These are phyloP conservation scores for Oryza coarctata DNA, from an alignment of 176 grass and related monocot species.

Conservation along the genomic window DNA sequence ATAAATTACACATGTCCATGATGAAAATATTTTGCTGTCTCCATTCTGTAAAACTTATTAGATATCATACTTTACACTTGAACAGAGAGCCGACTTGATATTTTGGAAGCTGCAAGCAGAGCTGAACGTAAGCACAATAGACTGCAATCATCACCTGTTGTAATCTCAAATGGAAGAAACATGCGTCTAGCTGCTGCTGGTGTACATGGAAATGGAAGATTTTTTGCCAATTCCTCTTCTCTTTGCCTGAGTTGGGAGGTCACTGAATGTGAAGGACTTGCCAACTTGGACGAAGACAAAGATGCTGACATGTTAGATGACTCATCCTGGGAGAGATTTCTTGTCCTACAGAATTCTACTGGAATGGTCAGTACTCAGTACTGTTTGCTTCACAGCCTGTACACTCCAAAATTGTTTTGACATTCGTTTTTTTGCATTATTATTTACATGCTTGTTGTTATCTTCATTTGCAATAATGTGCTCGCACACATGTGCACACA, in stretches of 20 bases:
- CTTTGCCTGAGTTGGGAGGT: slow-evolving; percentile 84
- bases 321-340: slow-evolving; percentile 81
- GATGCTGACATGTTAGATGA: slow-evolving; percentile 40
- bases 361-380: slow-evolving; percentile 87
- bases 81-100: slow-evolving; percentile 70
- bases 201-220: slow-evolving; percentile 62
- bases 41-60: slow-evolving; percentile 10
- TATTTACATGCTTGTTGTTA: background rate
- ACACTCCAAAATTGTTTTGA: background rate
- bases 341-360: slow-evolving; percentile 84
- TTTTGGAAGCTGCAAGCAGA: slow-evolving; percentile 65
- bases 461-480: background rate
- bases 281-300: slow-evolving; percentile 53
- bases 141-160: slow-evolving; percentile 73
- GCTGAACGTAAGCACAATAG: slow-evolving; percentile 65
- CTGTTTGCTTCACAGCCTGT: background rate
- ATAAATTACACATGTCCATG: slow-evolving; percentile 17
- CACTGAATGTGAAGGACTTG: slow-evolving; percentile 71
- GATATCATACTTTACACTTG: background rate
- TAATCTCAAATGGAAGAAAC: slow-evolving; percentile 76
- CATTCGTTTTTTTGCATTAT: slow-evolving; percentile 14
- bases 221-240: slow-evolving; percentile 93
- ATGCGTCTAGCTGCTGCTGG: slow-evolving; percentile 74
- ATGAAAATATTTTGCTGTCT: slow-evolving; percentile 4
- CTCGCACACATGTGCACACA: background rate